Evolutionary conservation across 2,329 filamentous ascomycete species (phyloP), one percentile per base, ranked within the genome.

Genomic region (Xylaria sp.): DNA sequence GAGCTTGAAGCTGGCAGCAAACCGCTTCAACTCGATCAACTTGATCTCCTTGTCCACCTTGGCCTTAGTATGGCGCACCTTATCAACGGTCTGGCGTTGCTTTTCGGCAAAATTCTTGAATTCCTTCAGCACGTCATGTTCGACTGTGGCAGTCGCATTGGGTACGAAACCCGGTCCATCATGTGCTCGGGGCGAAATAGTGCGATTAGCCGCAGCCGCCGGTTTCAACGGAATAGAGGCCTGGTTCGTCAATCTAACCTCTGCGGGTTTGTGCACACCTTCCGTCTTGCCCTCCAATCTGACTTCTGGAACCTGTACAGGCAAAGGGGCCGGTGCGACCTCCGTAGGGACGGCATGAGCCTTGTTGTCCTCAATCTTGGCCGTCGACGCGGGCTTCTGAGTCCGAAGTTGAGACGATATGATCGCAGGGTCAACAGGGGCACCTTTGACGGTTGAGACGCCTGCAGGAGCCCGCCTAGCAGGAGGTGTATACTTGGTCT

Each of bases 21-120:
- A 99, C 71, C 93, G 96, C 80, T 94, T 95, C 59, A 99, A 77
- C 75, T 99, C 94, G 61, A 91, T 96, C 63, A 99, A 75, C 75
- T 96, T 97, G 65, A 94, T 86, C 66, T 92, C 91, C 73, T 96
- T 96, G 72, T 97, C 94, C 60, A 81, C 82, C 71, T 82, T 85
- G 8, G 80, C 80, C 72, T 86, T 87, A 66, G 75, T 82, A 63
- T 73, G 77, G 51, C 85, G 79, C 46, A 74, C 78, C 68, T 85
- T 83, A 67, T 86, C 83, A 4, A 80, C 80, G 60, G 79, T 80
- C 59, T 76, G 76, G 59, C 82, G 79, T 70, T 86, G 79, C 60
- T 79, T 79, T 23, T 74, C 79, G 18, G 85, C 85, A 71, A 89
- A 89, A 7, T 74, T 78, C 71, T 85, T 88, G 73, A 89, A 89